Evolutionary conservation across 768 basidiomycete genomes (phyloP), one percentile per base, ranked within the genome.

Genomic region (Hericium coralloides): DNA sequence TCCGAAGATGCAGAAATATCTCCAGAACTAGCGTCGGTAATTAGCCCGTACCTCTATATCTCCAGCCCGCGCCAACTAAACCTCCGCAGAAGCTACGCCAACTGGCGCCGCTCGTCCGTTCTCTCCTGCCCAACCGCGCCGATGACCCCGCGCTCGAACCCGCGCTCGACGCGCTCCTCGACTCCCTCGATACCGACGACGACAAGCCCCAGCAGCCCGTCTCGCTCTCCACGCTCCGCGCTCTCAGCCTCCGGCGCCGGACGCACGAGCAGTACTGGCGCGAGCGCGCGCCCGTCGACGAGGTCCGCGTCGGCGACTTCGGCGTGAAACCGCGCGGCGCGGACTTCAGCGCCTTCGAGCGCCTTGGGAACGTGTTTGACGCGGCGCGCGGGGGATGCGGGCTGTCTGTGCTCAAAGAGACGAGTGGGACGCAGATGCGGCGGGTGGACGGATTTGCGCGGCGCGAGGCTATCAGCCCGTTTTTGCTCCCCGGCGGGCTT

Each of bases 151-250:
- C 14, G 3, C 62, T 63, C 14, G 37, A 22, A 10, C 22, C 62
- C 17, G 55, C 55, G 17, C 52, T 63, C 7, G 57, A 58, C 23
- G 62, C 61, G 15, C 54, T 61, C n/a, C 62, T 63, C 52, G 31
- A 31, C 31, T 26, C 25, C 25, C 25, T 26, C 25, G 25, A 26
- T 6, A 3, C 6, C 25, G 31, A 6, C 7, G 57, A 61, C 41
- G 60, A 58, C 8, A 60, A 62, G 12, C 48, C 45, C 2, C 45
- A 60, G 10, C 52, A 51, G 26, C 55, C 59, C 9, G 31, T 58
- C 10, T 55, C 60, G 5, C 62, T 63, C 31, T 31, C 56, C n/a
- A 37, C 56, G 15, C 51, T 63, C 49, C 60, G 60, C 22, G n/a
- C 36, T 12, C 38, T 55, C 49, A 37, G 60, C 31, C 55, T 63